Base-by-base conservation (phyloP, 202 grass and related monocot genomes). In the Digitaria exilis region DNA sequence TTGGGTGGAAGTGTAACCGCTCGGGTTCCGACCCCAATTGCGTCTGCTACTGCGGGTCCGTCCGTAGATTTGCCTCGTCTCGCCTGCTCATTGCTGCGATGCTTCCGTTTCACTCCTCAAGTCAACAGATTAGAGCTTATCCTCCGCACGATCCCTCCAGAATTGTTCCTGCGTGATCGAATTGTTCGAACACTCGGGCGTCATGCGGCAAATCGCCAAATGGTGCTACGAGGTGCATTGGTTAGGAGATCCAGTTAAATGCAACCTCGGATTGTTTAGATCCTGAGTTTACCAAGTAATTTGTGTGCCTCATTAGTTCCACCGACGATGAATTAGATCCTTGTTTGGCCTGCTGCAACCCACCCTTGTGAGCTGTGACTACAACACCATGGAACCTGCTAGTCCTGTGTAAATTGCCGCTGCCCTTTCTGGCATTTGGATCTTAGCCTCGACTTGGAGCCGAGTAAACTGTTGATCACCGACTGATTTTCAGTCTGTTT, bases 201-300 rank as follows among this genome's bases (percentile, higher is more conserved):
- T 70, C 9, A 5, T 52, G 31, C 0, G 34, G 52, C 26, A 41
- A 78, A 67, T 73, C 65, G 35, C 24, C 26, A 1, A 39, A 30
- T 7, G 39, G 16, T 45, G 5, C 21, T 7, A 9, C 7, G 29
- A 17, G 22, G 1, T 54, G 15, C 21, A 10, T 3, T 16, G 24
- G 5, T 24, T 17, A 2, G 0, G 83, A 69, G 84, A 77, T 87
- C 43, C 17, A 35, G 25, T 26, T 31, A 7, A 77, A 76, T 87
- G 74, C 30, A 42, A 54, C 52, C 50, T 24, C 28, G 14, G 15
- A 15, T 26, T 65, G 50, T 13, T 3, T 29, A 15, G n/a, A 52
- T 57, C 46, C 77, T 62, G 18, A 41, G 43, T 15, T n/a, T 15
- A 14, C 34, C 44, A 6, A 19, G 2, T 22, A 29, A 66, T 42